Base-by-base conservation (phyloP, 805 yeast genomes). In the Pichia phayaonensis region DNA sequence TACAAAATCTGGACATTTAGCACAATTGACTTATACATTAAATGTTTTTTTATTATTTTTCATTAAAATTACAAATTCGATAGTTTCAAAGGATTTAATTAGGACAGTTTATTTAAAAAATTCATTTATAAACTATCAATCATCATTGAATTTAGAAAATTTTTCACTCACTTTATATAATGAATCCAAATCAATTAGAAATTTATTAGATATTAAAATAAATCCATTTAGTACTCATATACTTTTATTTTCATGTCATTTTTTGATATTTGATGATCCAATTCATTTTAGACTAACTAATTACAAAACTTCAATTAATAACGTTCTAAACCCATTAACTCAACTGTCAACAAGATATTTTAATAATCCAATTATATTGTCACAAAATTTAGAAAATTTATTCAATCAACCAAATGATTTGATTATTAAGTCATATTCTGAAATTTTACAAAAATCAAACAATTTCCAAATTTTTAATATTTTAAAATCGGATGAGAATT, bases 251-350 rank as follows among this genome's bases (percentile, higher is more conserved):
- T 52, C 63, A 3, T 42, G 56, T 18, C 68, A 65, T 50, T 46
- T 55, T 16, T 26, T 56, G n/a, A 46, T 62, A 27, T 42, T 48
- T 16, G 57, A 58, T 42, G 67, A 64, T 47, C 67, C 67, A 3
- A 52, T 57, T 8, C 57, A 58, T 39, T 65, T 59, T 42, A 40
- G 69, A 38, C 58, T 46, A 42, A 18, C 45, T 7, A 46, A 46
- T 6, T 39, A 54, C 16, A 48, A 52, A 5, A 55, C 54, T 31
- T 54, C 59, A n/a, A 50, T 56, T 8, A 56, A 59, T 13, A 47
- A 54, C 8, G 46, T 49, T 6, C 22, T 61, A 2, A 43, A 59
- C 24, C 66, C 68, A 2, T 16, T 65, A 40, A 47, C 54, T 10
- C 46, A 53, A 12, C 51, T 55, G 1, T 48, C 55, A 12, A 53